These are phyloP conservation scores for Fusarium sp. DNA, from an alignment of 2,329 filamentous ascomycete genomes.

Conservation along the genomic window DNA sequence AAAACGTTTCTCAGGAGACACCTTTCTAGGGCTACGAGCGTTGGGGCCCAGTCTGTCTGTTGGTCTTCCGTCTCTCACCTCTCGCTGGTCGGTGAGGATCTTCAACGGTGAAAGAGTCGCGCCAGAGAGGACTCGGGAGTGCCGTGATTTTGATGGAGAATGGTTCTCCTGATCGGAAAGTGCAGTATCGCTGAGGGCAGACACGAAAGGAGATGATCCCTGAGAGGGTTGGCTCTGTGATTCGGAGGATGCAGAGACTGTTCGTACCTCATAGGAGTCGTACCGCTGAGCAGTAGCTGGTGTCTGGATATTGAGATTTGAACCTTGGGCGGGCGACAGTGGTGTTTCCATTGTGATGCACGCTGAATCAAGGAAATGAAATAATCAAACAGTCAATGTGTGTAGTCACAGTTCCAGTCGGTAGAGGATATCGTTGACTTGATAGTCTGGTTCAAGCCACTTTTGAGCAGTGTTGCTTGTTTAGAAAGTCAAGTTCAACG, in stretches of 20 bases:
- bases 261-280: constrained; percentile 39
- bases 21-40: constrained; percentile 57
- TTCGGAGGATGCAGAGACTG: constrained; percentile 26
- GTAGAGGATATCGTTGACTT: constrained; percentile 1
- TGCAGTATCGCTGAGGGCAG: constrained; percentile 45
- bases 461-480: constrained; percentile 23
- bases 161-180: constrained; percentile 56
- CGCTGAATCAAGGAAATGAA: constrained; percentile 26
- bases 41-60: constrained; percentile 42
- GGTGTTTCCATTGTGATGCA: constrained; percentile 41
- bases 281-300: constrained; percentile 29
- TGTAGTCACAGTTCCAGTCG: background rate
- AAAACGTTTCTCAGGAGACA: constrained; percentile 66
- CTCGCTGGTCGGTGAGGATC: constrained; percentile 56
- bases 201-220: constrained; percentile 42
- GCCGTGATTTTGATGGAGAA: constrained; percentile 58
- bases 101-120: constrained; percentile 66
- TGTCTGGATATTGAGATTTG: constrained; percentile 41
- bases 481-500: constrained; percentile 19
- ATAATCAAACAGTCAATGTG: constrained; percentile 14
- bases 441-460: constrained; percentile 6
- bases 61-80: constrained; percentile 34
- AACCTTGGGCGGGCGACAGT: constrained; percentile 38
- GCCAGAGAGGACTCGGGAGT: constrained; percentile 66
- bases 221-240: constrained; percentile 16